phyloP scores from a whole-genome alignment of 805 yeast species.

The Pichia pseudocactophila region DNA sequence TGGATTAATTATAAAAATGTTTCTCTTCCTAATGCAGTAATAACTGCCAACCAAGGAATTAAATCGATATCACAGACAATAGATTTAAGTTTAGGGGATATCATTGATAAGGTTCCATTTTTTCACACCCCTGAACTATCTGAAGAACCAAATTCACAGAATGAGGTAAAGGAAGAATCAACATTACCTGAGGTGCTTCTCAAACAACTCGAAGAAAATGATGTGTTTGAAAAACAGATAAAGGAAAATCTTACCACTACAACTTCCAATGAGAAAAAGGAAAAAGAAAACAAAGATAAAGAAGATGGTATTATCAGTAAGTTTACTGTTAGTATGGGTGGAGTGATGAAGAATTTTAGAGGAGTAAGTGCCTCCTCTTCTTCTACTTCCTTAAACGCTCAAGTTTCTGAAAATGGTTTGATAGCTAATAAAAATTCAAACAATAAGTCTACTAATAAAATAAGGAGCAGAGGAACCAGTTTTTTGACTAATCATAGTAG shows the following conservation, averaged over 20 bases:
- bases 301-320: slow-evolving; percentile 21
- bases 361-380: slow-evolving; percentile 28
- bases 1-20: slow-evolving; percentile 11
- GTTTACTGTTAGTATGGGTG: slow-evolving; percentile 27
- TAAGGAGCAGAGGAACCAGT: slow-evolving; percentile 27
- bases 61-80: slow-evolving; percentile 28
- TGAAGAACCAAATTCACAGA: neutral
- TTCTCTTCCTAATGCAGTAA: slow-evolving; percentile 15
- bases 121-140: neutral
- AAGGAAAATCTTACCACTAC: neutral
- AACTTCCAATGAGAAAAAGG: neutral
- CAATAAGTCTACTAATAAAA: slow-evolving; percentile 4
- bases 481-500: slow-evolving; percentile 18
- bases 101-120: slow-evolving; percentile 26
- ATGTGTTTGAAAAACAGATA: slow-evolving; percentile 14
- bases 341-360: slow-evolving; percentile 28
- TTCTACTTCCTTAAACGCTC: slow-evolving; percentile 20
- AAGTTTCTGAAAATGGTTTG: neutral
- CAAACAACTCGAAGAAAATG: slow-evolving; percentile 26
- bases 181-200: slow-evolving; percentile 18
- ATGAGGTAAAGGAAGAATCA: neutral
- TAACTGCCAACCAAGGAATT: slow-evolving; percentile 30
- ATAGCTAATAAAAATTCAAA: neutral
- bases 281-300: neutral
- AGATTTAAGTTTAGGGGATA: slow-evolving; percentile 27